These are phyloP conservation scores for Begonia masoniana DNA, from an alignment of 306 rosid species.

Conservation along the genomic window DNA sequence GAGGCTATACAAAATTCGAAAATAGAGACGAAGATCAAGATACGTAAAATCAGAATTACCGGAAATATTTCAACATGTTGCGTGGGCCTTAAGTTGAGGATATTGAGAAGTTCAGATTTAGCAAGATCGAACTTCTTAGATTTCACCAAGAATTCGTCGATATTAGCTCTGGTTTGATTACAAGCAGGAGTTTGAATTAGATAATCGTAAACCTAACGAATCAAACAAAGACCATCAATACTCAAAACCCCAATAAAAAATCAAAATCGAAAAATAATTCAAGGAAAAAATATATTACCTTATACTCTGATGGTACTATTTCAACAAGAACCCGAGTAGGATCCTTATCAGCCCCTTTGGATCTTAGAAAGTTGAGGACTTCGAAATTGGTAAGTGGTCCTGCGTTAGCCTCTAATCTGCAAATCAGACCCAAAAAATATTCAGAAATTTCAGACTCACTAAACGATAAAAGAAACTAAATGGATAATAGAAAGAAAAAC, in stretches of 20 bases:
- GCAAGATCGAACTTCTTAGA: slow-evolving; percentile 43
- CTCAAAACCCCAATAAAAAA: too few relatives aligned
- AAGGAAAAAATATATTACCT: slow-evolving; percentile 22
- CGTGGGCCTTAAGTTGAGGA: slow-evolving; percentile 49
- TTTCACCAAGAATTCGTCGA: slow-evolving; percentile 34
- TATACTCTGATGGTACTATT: slow-evolving; percentile 52
- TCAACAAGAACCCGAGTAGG: slow-evolving; percentile 47
- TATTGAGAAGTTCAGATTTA: slow-evolving; percentile 63
- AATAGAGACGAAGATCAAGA: neutral
- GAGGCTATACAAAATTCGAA: neutral
- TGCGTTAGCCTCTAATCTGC: slow-evolving; percentile 45
- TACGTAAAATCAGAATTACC: slow-evolving; percentile 15
- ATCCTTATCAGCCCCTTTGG: slow-evolving; percentile 65
- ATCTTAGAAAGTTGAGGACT: slow-evolving; percentile 51
- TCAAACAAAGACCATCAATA: too few relatives aligned
- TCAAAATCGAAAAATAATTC: neutral
- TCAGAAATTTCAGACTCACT: too few relatives aligned
- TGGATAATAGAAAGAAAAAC: too few relatives aligned
- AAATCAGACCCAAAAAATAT: neutral
- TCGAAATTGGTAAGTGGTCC: slow-evolving; percentile 61
- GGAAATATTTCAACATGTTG: slow-evolving; percentile 31
- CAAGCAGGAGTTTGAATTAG: slow-evolving; percentile 40
- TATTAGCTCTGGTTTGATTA: slow-evolving; percentile 38
- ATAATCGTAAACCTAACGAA: slow-evolving; percentile 56
- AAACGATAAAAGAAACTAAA: too few relatives aligned